These are phyloP conservation scores for Penicillium mononematosum DNA, from an alignment of 495 filamentous ascomycete genomes.

Conservation along the genomic window DNA sequence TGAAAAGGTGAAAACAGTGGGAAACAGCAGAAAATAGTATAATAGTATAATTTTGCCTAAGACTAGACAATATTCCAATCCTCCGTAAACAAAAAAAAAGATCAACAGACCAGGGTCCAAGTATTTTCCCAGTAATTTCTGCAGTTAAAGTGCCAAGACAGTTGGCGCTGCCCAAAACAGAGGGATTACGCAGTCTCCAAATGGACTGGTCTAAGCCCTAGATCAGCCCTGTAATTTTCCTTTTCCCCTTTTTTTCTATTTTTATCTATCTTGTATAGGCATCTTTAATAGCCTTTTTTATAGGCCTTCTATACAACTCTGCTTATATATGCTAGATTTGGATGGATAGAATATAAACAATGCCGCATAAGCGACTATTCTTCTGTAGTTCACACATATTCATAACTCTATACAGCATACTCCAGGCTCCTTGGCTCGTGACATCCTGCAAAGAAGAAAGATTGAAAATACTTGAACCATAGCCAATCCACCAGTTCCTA, in stretches of 20 bases:
- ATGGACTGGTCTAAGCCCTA: neutral
- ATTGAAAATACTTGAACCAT: too few relatives aligned
- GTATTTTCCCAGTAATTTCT: neutral
- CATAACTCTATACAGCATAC: too few relatives aligned
- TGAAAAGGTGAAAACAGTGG: neutral
- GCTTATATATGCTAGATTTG: too few relatives aligned
- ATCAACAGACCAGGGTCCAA: neutral
- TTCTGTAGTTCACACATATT: too few relatives aligned
- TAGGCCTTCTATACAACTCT: neutral
- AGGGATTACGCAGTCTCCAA: constrained; percentile 8
- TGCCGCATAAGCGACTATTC: too few relatives aligned
- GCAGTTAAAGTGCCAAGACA: constrained; percentile 6
- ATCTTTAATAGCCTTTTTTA: neutral
- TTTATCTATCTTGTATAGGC: neutral
- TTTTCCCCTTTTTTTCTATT: neutral
- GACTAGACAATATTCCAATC: neutral
- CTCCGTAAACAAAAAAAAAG: neutral
- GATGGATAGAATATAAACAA: too few relatives aligned
- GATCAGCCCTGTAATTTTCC: neutral
- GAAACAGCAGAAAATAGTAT: neutral
- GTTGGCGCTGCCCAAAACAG: constrained; percentile 4
- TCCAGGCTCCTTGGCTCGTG: too few relatives aligned
- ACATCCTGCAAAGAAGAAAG: too few relatives aligned
- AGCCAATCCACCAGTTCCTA: neutral
- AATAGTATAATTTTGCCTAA: neutral